Evolutionary conservation across 2,329 filamentous ascomycete species (phyloP), one percentile per base, ranked within the genome.

Genomic region (Microdochium paspali): DNA sequence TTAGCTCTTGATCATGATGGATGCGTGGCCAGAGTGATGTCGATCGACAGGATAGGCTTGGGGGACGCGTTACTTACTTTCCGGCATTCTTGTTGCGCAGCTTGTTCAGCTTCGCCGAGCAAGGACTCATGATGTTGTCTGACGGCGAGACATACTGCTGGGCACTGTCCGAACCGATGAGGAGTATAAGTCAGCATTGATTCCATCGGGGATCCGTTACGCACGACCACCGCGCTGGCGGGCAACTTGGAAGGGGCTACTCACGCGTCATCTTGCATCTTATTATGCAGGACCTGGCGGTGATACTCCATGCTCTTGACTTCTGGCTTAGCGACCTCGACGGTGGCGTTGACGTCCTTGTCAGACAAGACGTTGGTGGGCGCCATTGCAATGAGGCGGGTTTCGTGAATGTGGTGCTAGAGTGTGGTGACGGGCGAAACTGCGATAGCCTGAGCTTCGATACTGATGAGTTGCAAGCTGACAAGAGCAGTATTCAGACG

Each of bases 41-140:
- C n/a, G n/a, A n/a, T n/a, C n/a, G n/a, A n/a, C n/a, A n/a, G n/a
- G n/a, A n/a, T n/a, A n/a, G n/a, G n/a, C n/a, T n/a, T n/a, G n/a
- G n/a, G n/a, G n/a, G n/a, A n/a, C n/a, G n/a, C n/a, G n/a, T n/a
- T n/a, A n/a, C 79, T 62, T 74, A 88, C 84, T 90, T 91, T 69
- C 77, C 77, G 52, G 82, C 82, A 60, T 88, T 84, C 72, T 89
- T 90, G 69, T 80, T 87, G 68, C 87, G 85, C 66, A 90, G 80
- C 35, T 85, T 84, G 53, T 77, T 85, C 58, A 93, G 78, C 76
- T 93, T 93, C 65, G 86, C 84, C 18, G 84, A 86, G 66, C 87
- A 90, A 30, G 88, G 88, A 58, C 85, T 90, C 82, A 90, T 87
- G 72, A 94, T 90, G 67, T 81, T 82, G 66, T 94, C 88, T n/a